Conservation (phyloP, 1,139 yeast genomes). For the Hemisphaericaspora lyxosophila region DNA sequence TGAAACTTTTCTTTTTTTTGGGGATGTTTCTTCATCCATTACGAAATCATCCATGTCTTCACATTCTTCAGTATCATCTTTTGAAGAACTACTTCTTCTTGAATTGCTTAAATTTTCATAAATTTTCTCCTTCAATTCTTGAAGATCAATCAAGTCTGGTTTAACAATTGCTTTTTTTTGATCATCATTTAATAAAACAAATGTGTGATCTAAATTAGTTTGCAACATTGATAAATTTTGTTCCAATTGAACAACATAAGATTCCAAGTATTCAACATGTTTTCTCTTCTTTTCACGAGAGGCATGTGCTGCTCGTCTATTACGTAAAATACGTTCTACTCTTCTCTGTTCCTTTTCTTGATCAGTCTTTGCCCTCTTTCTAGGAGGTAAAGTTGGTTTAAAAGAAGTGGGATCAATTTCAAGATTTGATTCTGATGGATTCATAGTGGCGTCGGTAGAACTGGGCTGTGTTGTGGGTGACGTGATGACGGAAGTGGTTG, state of each 20-base stretch:
- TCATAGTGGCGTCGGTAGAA: neutral
- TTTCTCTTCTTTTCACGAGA: conserved; percentile 94
- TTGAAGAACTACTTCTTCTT: conserved; percentile 8
- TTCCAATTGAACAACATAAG: conserved; percentile 54
- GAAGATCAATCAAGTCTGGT: conserved; percentile 24
- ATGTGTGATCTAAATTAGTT: conserved; percentile 22
- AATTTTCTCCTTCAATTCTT: conserved; percentile 34
- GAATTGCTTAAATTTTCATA: conserved; percentile 29
- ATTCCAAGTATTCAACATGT: conserved; percentile 84
- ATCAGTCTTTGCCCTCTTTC: conserved; percentile 93
- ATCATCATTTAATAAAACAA: conserved; percentile 16
- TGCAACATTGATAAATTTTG: conserved; percentile 28
- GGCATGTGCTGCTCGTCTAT: conserved; percentile 96
- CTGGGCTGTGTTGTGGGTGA: no score
- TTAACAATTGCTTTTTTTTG: conserved; percentile 16
- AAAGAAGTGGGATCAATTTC: conserved; percentile 17
- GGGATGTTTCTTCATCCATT: conserved; percentile 5
- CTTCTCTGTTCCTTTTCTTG: conserved; percentile 97
- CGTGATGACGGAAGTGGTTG: no score
- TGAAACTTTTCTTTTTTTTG: conserved; percentile 12
- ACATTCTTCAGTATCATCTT: conserved; percentile 5
- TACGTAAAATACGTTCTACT: conserved; percentile 86
- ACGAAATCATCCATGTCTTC: conserved; percentile 12
- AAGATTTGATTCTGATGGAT: conserved; percentile 1
- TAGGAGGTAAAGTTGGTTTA: conserved; percentile 72